These are phyloP conservation scores for Mimosa bimucronata DNA, from an alignment of 306 rosid species.

Conservation along the genomic window DNA sequence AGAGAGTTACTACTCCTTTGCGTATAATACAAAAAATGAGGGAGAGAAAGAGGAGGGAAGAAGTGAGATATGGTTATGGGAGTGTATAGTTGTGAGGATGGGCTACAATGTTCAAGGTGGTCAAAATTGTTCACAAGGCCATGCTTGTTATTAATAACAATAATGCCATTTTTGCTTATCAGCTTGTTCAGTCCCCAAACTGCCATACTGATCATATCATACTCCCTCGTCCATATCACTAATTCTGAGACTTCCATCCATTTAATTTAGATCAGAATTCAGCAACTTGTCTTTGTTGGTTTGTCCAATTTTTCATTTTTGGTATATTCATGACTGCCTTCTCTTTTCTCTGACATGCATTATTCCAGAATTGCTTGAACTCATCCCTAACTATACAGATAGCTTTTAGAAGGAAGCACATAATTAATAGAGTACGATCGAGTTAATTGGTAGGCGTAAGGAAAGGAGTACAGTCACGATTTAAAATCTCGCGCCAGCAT, in stretches of 20 bases:
- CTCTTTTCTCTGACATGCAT: background rate
- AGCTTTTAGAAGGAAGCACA: background rate
- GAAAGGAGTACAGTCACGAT: background rate
- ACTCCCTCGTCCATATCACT: background rate
- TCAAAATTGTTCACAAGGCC: background rate
- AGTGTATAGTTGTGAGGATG: too few species aligned
- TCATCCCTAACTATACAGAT: background rate
- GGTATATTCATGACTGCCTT: background rate
- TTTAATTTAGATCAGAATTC: too few species aligned
- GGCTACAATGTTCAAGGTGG: background rate
- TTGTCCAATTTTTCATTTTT: background rate
- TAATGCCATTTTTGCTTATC: background rate
- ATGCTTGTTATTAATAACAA: background rate
- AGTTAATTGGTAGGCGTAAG: background rate
- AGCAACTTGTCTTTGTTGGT: too few species aligned
- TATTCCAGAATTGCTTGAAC: background rate
- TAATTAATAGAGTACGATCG: background rate
- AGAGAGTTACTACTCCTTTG: background rate
- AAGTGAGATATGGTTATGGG: conserved; percentile 1
- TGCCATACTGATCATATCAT: background rate
- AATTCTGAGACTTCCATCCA: background rate
- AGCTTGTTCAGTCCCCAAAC: background rate
- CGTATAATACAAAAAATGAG: background rate
- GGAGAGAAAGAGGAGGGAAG: background rate
- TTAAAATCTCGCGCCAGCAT: conserved; percentile 25